phyloP scores from a whole-genome alignment of 129 eudicot genomes.

The Dittrichia graveolens region DNA sequence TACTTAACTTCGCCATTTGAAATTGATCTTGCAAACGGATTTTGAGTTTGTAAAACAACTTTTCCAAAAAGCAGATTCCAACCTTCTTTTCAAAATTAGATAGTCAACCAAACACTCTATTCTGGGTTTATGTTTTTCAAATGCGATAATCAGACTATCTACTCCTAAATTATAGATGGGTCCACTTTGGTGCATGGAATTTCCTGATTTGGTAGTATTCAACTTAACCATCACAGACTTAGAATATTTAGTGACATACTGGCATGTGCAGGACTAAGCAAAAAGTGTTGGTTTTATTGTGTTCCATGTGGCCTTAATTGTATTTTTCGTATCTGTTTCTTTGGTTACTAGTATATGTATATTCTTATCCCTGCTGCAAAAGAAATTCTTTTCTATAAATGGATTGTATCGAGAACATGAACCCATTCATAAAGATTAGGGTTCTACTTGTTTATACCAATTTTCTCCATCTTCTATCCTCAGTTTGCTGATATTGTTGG shows the following conservation, averaged over 20 bases:
- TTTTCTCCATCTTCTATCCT: not conserved
- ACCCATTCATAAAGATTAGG: not conserved
- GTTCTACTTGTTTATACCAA: not conserved
- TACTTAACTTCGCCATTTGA: no score
- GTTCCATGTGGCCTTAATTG: conserved; percentile 13
- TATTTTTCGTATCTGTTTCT: not conserved
- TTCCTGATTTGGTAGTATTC: conserved; percentile 20
- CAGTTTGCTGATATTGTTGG: no score
- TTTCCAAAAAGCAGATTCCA: no score
- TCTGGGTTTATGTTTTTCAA: no score
- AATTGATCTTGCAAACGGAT: not conserved
- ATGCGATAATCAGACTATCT: not conserved
- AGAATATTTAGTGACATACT: conserved; percentile 1
- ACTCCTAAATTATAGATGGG: not conserved
- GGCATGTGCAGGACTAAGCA: conserved; percentile 20
- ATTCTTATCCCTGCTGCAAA: not conserved
- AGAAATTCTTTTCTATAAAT: not conserved
- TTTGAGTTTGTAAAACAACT: no score
- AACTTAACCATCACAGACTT: conserved; percentile 1
- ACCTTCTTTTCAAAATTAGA: no score
- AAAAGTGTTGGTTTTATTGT: conserved; percentile 1
- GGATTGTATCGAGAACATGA: not conserved
- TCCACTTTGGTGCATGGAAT: conserved; percentile 14
- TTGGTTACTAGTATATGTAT: not conserved
- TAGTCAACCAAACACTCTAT: no score